phyloP scores from a whole-genome alignment of 345 rosid genomes.

The Citrus trifoliata region DNA sequence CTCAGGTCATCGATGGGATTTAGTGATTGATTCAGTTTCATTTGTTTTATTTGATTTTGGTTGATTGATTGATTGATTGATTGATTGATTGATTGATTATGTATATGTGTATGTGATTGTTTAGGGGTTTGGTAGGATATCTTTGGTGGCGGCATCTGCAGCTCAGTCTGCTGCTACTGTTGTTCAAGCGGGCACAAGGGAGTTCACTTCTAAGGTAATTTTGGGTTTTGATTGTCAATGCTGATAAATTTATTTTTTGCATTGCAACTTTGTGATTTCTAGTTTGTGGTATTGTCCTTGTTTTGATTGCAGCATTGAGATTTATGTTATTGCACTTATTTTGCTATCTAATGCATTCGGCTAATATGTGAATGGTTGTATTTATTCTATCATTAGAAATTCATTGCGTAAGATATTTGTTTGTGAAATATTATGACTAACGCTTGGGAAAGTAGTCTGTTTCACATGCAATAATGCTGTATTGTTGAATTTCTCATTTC shows the following conservation, averaged over 20 bases:
- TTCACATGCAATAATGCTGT: too few species aligned
- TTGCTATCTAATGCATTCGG: neutral
- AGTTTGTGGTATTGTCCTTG: neutral
- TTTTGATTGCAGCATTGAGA: conserved; percentile 2
- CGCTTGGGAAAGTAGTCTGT: neutral
- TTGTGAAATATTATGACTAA: neutral
- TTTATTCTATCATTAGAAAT: neutral
- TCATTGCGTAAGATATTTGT: too few species aligned
- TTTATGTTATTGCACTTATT: neutral
- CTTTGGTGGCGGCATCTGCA: conserved; percentile 85
- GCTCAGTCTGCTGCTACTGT: conserved; percentile 84
- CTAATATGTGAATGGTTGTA: neutral
- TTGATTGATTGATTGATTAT: neutral
- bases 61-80: neutral
- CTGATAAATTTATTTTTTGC: neutral
- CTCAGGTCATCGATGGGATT: conserved; percentile 56
- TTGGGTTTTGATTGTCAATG: conserved; percentile 1
- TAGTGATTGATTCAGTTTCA: neutral
- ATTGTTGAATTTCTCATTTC: neutral
- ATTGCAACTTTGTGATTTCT: neutral
- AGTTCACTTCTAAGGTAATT: conserved; percentile 68
- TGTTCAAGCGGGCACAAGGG: conserved; percentile 84
- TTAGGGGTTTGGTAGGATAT: conserved; percentile 83
- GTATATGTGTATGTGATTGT: conserved; percentile 7
- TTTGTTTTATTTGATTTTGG: neutral